Evolutionary conservation across 2,329 filamentous ascomycete genomes (phyloP).

Genomic region (Bipolaris cookei): DNA sequence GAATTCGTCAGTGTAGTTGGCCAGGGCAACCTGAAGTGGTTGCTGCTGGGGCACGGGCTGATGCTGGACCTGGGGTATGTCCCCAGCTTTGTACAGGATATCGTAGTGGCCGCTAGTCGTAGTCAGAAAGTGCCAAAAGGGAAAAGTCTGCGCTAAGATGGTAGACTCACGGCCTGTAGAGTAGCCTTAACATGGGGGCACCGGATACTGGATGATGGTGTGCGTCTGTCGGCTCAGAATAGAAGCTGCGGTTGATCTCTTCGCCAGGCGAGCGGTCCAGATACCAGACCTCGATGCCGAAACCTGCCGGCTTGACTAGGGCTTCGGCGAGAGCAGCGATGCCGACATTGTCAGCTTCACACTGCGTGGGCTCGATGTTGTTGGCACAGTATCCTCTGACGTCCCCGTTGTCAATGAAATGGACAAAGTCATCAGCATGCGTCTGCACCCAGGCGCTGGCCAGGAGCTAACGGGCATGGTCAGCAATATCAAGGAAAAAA

Average conservation of each 20-base stretch:
- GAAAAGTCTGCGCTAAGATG: slow-evolving; percentile 6
- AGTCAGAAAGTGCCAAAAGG: slow-evolving; percentile 15
- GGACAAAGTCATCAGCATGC: slow-evolving; percentile 70
- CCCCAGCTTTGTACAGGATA: slow-evolving; percentile 77
- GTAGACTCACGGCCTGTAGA: slow-evolving; percentile 67
- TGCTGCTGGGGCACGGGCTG: slow-evolving; percentile 36
- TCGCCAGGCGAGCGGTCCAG: slow-evolving; percentile 83
- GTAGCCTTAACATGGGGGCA: slow-evolving; percentile 70
- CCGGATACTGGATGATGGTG: slow-evolving; percentile 52
- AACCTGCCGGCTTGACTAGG: slow-evolving; percentile 76
- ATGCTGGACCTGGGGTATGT: slow-evolving; percentile 48
- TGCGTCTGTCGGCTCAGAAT: slow-evolving; percentile 60
- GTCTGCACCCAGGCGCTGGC: slow-evolving; percentile 85
- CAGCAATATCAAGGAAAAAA: slow-evolving; percentile 1
- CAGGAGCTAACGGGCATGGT: slow-evolving; percentile 65
- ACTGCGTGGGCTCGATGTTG: slow-evolving; percentile 74
- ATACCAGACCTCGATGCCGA: slow-evolving; percentile 87
- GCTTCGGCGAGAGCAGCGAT: slow-evolving; percentile 78
- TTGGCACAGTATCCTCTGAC: slow-evolving; percentile 72
- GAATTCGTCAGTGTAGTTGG: slow-evolving; percentile 51
- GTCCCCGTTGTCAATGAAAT: slow-evolving; percentile 66
- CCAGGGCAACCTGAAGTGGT: slow-evolving; percentile 44
- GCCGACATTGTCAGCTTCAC: slow-evolving; percentile 91
- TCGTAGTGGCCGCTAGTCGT: slow-evolving; percentile 82
- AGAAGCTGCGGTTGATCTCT: slow-evolving; percentile 72